Evolutionary conservation across 1,139 yeast species (phyloP).

Genomic region (Geotrichum phurueaensis): DNA sequence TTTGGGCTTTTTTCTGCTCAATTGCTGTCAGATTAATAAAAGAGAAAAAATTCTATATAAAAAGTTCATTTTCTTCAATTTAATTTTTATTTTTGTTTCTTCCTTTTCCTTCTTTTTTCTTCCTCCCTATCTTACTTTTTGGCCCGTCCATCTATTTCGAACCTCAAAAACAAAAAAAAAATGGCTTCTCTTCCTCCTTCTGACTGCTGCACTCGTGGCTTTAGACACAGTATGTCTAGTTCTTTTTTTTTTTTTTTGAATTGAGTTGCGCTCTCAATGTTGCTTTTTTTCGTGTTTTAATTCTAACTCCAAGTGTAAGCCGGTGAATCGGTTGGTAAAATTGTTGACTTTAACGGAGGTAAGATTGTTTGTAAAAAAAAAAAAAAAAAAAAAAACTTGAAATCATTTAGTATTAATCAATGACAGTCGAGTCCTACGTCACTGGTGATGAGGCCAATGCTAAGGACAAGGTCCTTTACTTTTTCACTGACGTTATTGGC

Average conservation of each 20-base stretch:
- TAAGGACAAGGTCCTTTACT: conserved; percentile 46
- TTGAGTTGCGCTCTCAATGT: too few species aligned
- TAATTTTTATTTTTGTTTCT: neutral
- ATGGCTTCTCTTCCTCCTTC: conserved; percentile 33
- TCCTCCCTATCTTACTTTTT: neutral
- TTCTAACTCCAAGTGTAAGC: conserved; percentile 15
- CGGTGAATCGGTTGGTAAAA: conserved; percentile 21
- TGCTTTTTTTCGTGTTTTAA: neutral
- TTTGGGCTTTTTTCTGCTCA: too few species aligned
- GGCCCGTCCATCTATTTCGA: neutral
- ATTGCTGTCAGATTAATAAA: too few species aligned
- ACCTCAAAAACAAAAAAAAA: neutral
- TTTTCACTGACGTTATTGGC: conserved; percentile 68
- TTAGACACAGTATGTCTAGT: conserved; percentile 20
- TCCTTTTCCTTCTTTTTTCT: too few species aligned
- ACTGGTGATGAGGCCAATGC: conserved; percentile 42
- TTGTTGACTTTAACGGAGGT: conserved; percentile 19
- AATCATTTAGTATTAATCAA: neutral
- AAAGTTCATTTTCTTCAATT: neutral
- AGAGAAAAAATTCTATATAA: too few species aligned
- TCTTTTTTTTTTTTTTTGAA: neutral
- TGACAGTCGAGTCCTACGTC: conserved; percentile 45
- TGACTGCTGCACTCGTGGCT: conserved; percentile 30
- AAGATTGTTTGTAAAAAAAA: conserved; percentile 40
- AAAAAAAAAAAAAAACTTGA: conserved; percentile 30